phyloP scores from a whole-genome alignment of 345 rosid genomes.

The Rhodomyrtus tomentosa region DNA sequence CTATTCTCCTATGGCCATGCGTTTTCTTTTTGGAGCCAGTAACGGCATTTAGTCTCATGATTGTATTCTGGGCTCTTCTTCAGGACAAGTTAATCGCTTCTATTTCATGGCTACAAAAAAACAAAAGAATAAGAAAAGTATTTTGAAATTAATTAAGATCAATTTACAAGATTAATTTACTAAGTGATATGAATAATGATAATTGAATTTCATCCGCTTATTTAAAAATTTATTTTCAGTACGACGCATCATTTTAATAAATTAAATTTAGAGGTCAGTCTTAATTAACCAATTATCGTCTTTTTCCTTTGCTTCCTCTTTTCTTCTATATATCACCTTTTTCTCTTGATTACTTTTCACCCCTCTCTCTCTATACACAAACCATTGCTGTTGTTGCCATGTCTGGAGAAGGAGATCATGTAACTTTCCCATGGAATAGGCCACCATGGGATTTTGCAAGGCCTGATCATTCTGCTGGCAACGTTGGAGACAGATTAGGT shows the following conservation, averaged over 20 bases:
- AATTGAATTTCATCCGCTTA: background rate
- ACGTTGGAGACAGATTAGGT: background rate
- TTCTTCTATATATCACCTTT: background rate
- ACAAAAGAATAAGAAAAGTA: background rate
- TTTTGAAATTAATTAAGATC: background rate
- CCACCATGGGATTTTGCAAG: background rate
- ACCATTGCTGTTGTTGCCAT: background rate
- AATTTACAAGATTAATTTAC: background rate
- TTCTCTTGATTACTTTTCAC: background rate
- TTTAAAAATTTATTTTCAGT: background rate
- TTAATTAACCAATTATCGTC: background rate
- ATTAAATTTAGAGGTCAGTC: background rate
- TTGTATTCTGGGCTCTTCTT: constrained; percentile 10
- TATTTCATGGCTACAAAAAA: background rate
- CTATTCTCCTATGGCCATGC: background rate
- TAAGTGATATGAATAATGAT: background rate
- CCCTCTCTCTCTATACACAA: background rate
- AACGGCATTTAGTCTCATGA: constrained; percentile 24
- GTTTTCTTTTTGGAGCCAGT: constrained; percentile 15
- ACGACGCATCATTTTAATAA: background rate
- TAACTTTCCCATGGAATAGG: background rate
- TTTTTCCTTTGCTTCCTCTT: background rate
- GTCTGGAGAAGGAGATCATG: background rate
- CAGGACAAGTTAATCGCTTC: background rate
- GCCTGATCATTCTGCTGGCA: background rate